Percentiles rank a stretch among this genome's conserved stretches.
These are phyloP conservation scores for Termitomyces sp. DNA, from an alignment of 768 basidiomycete species.

Conservation along the genomic window DNA sequence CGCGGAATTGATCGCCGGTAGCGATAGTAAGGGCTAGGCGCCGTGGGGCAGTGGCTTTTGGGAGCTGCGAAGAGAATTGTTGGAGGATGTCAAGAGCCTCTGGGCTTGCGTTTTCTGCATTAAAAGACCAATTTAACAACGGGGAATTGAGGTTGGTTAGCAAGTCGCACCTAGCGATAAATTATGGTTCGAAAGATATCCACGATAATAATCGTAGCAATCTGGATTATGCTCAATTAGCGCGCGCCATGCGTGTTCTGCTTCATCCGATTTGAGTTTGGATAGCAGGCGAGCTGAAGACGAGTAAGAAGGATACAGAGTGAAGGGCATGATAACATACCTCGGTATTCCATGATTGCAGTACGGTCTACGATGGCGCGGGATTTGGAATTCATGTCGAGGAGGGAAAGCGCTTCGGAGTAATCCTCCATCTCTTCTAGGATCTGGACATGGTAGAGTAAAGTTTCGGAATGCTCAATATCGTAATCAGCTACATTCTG, in stretches of 20 bases:
- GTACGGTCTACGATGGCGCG: conserved; percentile 67
- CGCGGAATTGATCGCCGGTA: conserved; percentile 60
- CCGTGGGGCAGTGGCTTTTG: conserved; percentile 63
- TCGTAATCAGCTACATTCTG: conserved; percentile 78
- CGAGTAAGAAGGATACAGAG: conserved; percentile 1
- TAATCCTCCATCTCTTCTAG: conserved; percentile 69
- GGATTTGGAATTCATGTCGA: conserved; percentile 61
- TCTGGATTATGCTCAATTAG: conserved; percentile 87
- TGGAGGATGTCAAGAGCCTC: conserved; percentile 54
- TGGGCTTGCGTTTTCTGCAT: conserved; percentile 42
- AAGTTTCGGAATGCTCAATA: conserved; percentile 75
- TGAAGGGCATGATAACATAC: conserved; percentile 26
- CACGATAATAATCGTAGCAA: conserved; percentile 71
- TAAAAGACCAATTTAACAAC: conserved; percentile 11
- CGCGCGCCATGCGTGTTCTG: conserved; percentile 74
- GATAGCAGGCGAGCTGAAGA: conserved; percentile 70
- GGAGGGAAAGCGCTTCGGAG: conserved; percentile 50
- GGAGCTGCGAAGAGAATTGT: conserved; percentile 55
- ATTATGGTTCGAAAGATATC: conserved; percentile 61
- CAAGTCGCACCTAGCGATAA: conserved; percentile 53
- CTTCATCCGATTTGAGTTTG: conserved; percentile 59
- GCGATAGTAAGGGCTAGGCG: conserved; percentile 71
- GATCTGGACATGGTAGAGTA: conserved; percentile 70
- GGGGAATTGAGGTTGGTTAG: background rate
- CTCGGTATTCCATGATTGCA: conserved; percentile 61